Conservation (phyloP, 164 flowering plant species). For the Cinnamomum chago region DNA sequence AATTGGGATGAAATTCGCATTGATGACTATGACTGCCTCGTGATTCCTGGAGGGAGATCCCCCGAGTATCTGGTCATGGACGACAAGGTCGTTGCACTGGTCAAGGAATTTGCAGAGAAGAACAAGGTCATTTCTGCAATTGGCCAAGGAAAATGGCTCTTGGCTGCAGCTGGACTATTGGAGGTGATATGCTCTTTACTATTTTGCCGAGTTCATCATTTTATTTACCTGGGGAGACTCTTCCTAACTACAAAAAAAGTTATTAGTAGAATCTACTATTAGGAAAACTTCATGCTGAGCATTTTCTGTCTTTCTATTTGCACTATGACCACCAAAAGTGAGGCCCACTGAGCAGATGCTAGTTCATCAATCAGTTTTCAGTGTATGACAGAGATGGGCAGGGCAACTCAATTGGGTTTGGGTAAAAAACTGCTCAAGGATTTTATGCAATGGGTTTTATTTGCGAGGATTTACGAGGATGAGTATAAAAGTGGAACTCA, state of each 20-base stretch:
- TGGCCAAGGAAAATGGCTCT: slow-evolving; percentile 27
- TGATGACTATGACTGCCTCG: slow-evolving; percentile 28
- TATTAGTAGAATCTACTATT: not conserved
- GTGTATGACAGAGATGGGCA: too few relatives aligned
- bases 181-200: slow-evolving; percentile 8
- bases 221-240: not conserved
- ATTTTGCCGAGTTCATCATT: not conserved
- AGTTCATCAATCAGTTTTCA: too few relatives aligned
- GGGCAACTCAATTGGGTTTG: too few relatives aligned
- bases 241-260: not conserved
- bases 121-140: slow-evolving; percentile 22
- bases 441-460: too few relatives aligned
- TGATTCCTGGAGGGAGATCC: slow-evolving; percentile 34
- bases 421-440: too few relatives aligned
- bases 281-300: not conserved
- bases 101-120: slow-evolving; percentile 24
- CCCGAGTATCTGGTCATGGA: slow-evolving; percentile 31
- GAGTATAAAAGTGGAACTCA: too few relatives aligned
- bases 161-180: slow-evolving; percentile 33
- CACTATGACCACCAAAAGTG: not conserved
- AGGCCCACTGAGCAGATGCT: too few relatives aligned
- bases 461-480: too few relatives aligned
- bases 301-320: not conserved
- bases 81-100: slow-evolving; percentile 28
- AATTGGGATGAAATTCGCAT: slow-evolving; percentile 18